Conservation (phyloP, 768 basidiomycete species). For the Termitomyces sp. region DNA sequence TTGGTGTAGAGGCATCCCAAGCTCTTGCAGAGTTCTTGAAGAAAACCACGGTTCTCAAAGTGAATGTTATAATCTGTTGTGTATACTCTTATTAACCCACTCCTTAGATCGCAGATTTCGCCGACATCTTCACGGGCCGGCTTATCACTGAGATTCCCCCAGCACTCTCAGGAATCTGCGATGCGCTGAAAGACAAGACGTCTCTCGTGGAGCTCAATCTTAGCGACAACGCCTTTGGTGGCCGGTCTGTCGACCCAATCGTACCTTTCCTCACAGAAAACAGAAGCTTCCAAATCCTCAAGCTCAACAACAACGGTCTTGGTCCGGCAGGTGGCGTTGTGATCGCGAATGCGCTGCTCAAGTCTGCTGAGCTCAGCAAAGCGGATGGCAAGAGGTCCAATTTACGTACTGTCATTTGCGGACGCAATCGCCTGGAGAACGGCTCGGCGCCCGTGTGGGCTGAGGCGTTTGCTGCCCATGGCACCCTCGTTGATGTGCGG, state of each 20-base stretch:
- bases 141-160: slow-evolving; percentile 93
- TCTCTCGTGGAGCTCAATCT: slow-evolving; percentile 87
- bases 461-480: slow-evolving; percentile 83
- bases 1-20: slow-evolving; percentile 87
- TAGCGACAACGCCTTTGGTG: slow-evolving; percentile 95
- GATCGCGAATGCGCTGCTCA: slow-evolving; percentile 79
- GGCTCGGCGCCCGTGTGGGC: slow-evolving; percentile 85
- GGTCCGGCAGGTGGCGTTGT: slow-evolving; percentile 85
- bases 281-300: slow-evolving; percentile 77
- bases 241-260: slow-evolving; percentile 91
- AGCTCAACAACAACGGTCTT: slow-evolving; percentile 95
- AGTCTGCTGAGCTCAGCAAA: slow-evolving; percentile 69
- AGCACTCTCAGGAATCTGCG: slow-evolving; percentile 85
- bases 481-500: slow-evolving; percentile 76
- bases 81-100: not conserved
- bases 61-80: slow-evolving; percentile 28
- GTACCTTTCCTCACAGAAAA: slow-evolving; percentile 86
- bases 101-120: slow-evolving; percentile 85
- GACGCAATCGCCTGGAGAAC: slow-evolving; percentile 93
- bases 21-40: slow-evolving; percentile 79
- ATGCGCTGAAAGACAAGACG: slow-evolving; percentile 77
- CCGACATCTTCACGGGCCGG: slow-evolving; percentile 97
- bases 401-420: slow-evolving; percentile 82
- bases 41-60: slow-evolving; percentile 67
- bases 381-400: slow-evolving; percentile 66